phyloP scores from a whole-genome alignment of 2,329 filamentous ascomycete genomes.

The Fusarium falciforme region DNA sequence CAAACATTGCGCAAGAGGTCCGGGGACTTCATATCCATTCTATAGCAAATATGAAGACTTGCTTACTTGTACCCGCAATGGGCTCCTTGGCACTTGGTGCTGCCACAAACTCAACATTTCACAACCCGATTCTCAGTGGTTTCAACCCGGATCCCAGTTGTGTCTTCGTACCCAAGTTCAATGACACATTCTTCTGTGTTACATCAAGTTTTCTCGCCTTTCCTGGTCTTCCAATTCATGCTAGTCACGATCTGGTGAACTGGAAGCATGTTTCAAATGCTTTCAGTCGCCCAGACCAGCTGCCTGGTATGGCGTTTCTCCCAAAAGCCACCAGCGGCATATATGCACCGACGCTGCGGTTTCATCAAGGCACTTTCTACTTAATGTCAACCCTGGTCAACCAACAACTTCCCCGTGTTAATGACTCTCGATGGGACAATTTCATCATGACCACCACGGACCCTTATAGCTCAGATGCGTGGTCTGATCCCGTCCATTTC shows the following conservation, averaged over 20 bases:
- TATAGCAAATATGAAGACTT: neutral
- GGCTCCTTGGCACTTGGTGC: neutral
- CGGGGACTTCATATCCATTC: neutral
- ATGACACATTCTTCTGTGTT: conserved; percentile 62
- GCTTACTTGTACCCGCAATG: neutral
- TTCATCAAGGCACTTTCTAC: conserved; percentile 57
- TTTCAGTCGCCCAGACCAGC: conserved; percentile 51
- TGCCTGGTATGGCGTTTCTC: conserved; percentile 48
- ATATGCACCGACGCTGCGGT: conserved; percentile 61
- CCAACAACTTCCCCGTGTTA: conserved; percentile 44
- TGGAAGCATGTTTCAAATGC: conserved; percentile 55
- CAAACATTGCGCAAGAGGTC: neutral
- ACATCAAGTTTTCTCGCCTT: conserved; percentile 64
- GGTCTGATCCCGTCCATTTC: conserved; percentile 50
- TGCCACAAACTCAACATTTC: conserved; percentile 19
- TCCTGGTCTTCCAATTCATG: conserved; percentile 64
- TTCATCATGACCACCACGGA: conserved; percentile 56
- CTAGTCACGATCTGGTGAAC: conserved; percentile 59
- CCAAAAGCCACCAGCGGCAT: conserved; percentile 50
- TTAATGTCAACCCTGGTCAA: conserved; percentile 56
- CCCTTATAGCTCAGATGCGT: conserved; percentile 51
- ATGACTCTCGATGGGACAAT: conserved; percentile 41
- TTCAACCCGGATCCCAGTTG: conserved; percentile 62
- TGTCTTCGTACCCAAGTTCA: conserved; percentile 50
- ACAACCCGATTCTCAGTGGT: conserved; percentile 62